phyloP scores from a whole-genome alignment of 2,329 filamentous ascomycete species.

The Neoarthrinium moseri region DNA sequence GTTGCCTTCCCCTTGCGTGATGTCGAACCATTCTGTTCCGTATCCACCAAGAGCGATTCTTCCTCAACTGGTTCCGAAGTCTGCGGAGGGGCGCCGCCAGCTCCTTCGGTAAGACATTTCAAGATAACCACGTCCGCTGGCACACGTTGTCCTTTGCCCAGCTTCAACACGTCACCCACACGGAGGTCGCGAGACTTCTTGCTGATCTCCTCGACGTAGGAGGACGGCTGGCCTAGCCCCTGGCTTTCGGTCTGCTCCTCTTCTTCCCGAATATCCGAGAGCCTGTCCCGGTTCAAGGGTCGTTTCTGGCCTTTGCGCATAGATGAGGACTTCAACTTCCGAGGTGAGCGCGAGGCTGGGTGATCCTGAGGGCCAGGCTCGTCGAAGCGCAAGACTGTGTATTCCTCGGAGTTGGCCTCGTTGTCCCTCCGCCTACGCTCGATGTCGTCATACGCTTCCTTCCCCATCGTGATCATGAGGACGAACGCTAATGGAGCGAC shows the following conservation, averaged over 20 bases:
- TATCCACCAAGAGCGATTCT: conserved; percentile 38
- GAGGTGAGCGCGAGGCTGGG: conserved; percentile 34
- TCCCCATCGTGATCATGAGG: conserved; percentile 85
- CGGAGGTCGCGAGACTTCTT: conserved; percentile 86
- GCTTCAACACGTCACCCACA: conserved; percentile 92
- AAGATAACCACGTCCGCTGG: conserved; percentile 93
- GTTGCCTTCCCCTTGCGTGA: conserved; percentile 34
- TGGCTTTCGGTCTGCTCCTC: conserved; percentile 52
- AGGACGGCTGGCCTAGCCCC: conserved; percentile 41
- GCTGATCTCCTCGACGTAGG: conserved; percentile 61
- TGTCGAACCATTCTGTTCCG: conserved; percentile 19
- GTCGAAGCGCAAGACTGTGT: conserved; percentile 73
- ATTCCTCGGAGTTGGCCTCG: conserved; percentile 91
- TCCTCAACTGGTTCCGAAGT: conserved; percentile 27
- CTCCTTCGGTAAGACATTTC: conserved; percentile 70
- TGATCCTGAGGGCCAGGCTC: conserved; percentile 41
- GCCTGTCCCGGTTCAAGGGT: conserved; percentile 35
- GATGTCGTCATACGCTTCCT: conserved; percentile 94
- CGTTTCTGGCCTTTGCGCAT: conserved; percentile 37
- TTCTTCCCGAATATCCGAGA: conserved; percentile 70
- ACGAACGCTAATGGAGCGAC: conserved; percentile 91
- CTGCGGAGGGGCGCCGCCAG: conserved; percentile 27
- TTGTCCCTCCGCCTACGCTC: conserved; percentile 80
- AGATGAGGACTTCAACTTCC: conserved; percentile 46
- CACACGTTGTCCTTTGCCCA: conserved; percentile 88